A percentile compares a stretch with the other conserved stretches of the same genome.
phyloP scores from a whole-genome alignment of 2,329 filamentous ascomycete species.

The Cladosporium sp. region DNA sequence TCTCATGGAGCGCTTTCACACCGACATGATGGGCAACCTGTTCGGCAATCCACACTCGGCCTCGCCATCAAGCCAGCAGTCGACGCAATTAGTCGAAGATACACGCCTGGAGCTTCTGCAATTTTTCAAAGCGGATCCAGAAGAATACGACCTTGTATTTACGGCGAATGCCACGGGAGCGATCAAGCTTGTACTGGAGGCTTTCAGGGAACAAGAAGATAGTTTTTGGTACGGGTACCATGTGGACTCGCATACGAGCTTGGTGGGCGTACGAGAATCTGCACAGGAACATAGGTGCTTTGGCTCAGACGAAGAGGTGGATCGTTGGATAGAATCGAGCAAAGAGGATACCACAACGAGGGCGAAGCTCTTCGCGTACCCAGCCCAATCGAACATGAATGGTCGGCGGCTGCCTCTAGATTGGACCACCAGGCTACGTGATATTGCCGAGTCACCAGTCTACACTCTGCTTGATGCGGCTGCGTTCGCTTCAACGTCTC shows the following conservation, averaged over 20 bases:
- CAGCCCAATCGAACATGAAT: slow-evolving; percentile 92
- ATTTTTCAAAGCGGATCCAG: slow-evolving; percentile 79
- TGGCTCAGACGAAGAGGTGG: slow-evolving; percentile 60
- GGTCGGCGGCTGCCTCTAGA: slow-evolving; percentile 70
- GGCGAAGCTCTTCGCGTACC: slow-evolving; percentile 70
- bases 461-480: slow-evolving; percentile 84
- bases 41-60: slow-evolving; percentile 94
- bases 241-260: slow-evolving; percentile 78
- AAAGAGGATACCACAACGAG: slow-evolving; percentile 25
- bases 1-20: slow-evolving; percentile 74
- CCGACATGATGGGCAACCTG: slow-evolving; percentile 74
- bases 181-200: slow-evolving; percentile 82
- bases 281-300: slow-evolving; percentile 68
- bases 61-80: slow-evolving; percentile 73
- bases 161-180: slow-evolving; percentile 90
- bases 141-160: slow-evolving; percentile 84
- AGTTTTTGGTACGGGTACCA: slow-evolving; percentile 86
- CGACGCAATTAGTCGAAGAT: slow-evolving; percentile 69
- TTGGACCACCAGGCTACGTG: slow-evolving; percentile 53
- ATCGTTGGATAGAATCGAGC: slow-evolving; percentile 58
- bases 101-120: slow-evolving; percentile 67
- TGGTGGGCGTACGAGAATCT: slow-evolving; percentile 72
- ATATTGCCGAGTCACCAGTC: slow-evolving; percentile 20
- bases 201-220: slow-evolving; percentile 63
- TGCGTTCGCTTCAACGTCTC: slow-evolving; percentile 73